phyloP scores from a whole-genome alignment of 805 yeast genomes.

The Metschnikowia baotianmanensis region DNA sequence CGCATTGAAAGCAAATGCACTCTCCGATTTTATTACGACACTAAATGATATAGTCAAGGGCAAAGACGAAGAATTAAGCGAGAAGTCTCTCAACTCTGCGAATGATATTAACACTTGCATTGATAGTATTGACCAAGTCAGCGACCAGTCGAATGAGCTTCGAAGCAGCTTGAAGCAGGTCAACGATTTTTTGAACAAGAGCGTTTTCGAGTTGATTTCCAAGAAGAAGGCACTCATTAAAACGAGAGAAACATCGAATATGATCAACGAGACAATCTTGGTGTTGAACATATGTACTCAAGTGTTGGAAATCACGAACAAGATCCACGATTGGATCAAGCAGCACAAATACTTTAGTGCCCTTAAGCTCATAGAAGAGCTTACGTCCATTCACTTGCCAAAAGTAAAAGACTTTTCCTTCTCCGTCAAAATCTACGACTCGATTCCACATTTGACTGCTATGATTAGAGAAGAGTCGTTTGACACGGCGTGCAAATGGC shows the following conservation, averaged over 20 bases:
- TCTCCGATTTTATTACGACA: conserved; percentile 54
- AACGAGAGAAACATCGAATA: conserved; percentile 59
- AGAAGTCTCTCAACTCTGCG: conserved; percentile 60
- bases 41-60: conserved; percentile 56
- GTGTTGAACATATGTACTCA: conserved; percentile 72
- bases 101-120: conserved; percentile 57
- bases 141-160: conserved; percentile 53
- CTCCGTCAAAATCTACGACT: conserved; percentile 65
- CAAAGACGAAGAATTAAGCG: conserved; percentile 63
- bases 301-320: conserved; percentile 82
- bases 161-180: conserved; percentile 54
- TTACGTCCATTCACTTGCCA: conserved; percentile 65
- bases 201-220: conserved; percentile 64
- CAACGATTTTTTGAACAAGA: conserved; percentile 54
- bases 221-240: conserved; percentile 60
- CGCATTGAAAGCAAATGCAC: conserved; percentile 52
- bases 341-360: conserved; percentile 81
- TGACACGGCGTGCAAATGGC: conserved; percentile 61
- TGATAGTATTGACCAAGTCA: conserved; percentile 59
- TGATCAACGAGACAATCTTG: conserved; percentile 68
- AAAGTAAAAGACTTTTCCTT: conserved; percentile 74
- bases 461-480: conserved; percentile 75
- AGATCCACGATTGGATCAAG: conserved; percentile 75
- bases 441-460: conserved; percentile 72
- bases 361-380: conserved; percentile 73